Evolutionary conservation across 2,329 filamentous ascomycete species (phyloP).

Genomic region (Ustulina deusta): DNA sequence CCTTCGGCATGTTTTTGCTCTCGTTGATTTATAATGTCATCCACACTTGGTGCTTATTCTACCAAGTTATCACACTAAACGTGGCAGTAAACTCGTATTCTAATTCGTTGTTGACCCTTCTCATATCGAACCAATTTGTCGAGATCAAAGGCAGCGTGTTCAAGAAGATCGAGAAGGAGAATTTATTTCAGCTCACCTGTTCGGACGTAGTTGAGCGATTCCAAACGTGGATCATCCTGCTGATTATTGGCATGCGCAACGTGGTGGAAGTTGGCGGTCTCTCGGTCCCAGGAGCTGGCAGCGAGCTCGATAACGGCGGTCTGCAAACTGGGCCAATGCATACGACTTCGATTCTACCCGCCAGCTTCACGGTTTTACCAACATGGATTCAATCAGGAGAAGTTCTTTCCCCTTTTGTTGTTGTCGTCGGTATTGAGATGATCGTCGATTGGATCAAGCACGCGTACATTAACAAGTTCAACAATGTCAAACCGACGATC

Average conservation of each 20-base stretch:
- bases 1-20: constrained; percentile 90
- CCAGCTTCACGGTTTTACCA: constrained; percentile 90
- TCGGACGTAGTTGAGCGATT: constrained; percentile 97
- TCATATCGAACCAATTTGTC: constrained; percentile 98
- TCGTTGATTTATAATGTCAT: constrained; percentile 88
- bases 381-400: constrained; percentile 82
- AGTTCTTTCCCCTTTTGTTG: constrained; percentile 89
- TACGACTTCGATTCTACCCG: constrained; percentile 81
- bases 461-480: constrained; percentile 98
- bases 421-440: constrained; percentile 97
- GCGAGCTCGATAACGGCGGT: constrained; percentile 61
- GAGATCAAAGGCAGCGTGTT: constrained; percentile 99
- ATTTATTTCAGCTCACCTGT: constrained; percentile 94
- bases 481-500: constrained; percentile 91
- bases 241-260: constrained; percentile 96
- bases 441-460: constrained; percentile 97
- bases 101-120: constrained; percentile 89
- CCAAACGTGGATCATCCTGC: constrained; percentile 95
- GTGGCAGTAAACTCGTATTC: constrained; percentile 99
- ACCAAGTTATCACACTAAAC: constrained; percentile 97
- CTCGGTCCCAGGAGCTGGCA: constrained; percentile 68
- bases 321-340: constrained; percentile 70
- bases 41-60: constrained; percentile 90
- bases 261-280: constrained; percentile 94
- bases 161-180: constrained; percentile 98